Percentiles rank a stretch among this genome's conserved stretches.
Evolutionary conservation across 441 rosid species (phyloP).

Genomic region (Populus hybrid): DNA sequence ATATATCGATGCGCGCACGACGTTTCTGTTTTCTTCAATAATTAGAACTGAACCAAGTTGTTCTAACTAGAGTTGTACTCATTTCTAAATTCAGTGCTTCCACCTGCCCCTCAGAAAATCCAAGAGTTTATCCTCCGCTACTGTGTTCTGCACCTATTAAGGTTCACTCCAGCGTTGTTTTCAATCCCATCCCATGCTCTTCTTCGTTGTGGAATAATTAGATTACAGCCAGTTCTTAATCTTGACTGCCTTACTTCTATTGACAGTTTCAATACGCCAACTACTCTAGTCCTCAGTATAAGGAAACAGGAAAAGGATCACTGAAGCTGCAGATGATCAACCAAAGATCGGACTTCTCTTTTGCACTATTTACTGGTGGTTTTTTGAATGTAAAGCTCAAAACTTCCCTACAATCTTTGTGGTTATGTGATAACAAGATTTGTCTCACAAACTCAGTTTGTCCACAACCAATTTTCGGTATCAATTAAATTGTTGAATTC

Average conservation of each 20-base stretch:
- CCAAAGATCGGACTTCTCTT: constrained; percentile 75
- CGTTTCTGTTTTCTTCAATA: neutral
- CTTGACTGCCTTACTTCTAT: constrained; percentile 14
- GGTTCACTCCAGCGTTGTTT: constrained; percentile 37
- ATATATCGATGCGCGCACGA: neutral
- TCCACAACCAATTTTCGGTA: neutral
- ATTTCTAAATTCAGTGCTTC: constrained; percentile 51
- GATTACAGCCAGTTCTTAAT: neutral
- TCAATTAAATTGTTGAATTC: neutral
- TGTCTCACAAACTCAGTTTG: neutral
- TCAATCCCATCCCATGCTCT: neutral
- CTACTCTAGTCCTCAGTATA: constrained; percentile 52
- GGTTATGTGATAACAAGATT: neutral
- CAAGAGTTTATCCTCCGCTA: constrained; percentile 44
- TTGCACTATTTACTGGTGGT: constrained; percentile 53
- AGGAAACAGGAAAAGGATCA: constrained; percentile 48
- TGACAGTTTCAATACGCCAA: constrained; percentile 75
- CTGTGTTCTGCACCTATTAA: constrained; percentile 77
- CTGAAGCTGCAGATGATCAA: constrained; percentile 73
- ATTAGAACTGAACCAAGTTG: neutral
- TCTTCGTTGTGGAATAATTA: neutral
- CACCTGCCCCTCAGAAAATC: constrained; percentile 43
- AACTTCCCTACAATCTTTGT: neutral
- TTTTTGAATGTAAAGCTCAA: constrained; percentile 36
- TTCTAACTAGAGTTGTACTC: constrained; percentile 2